These are phyloP conservation scores for Saxophila tyrrhenica DNA, from an alignment of 495 filamentous ascomycete species.

Conservation along the genomic window DNA sequence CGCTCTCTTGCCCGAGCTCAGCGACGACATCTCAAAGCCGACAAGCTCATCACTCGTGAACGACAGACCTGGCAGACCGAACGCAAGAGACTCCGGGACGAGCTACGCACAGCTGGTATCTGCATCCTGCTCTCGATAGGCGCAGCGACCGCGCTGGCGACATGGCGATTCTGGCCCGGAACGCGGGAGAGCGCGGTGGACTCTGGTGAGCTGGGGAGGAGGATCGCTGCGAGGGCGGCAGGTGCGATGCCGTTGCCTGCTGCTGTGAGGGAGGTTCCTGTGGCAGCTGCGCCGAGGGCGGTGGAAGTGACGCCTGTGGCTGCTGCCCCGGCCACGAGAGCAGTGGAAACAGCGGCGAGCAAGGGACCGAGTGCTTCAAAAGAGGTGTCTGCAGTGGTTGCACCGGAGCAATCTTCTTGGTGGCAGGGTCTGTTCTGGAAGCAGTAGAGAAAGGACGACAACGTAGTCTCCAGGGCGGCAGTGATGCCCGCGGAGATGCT, in stretches of 20 bases:
- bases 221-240: conserved; percentile 3
- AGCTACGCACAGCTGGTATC: conserved; percentile 7
- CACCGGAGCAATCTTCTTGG: not conserved
- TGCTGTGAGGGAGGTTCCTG: not conserved
- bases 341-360: no score
- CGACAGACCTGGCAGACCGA: conserved; percentile 2
- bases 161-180: conserved; percentile 14
- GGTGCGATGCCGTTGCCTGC: conserved; percentile 1
- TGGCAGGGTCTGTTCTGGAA: conserved; percentile 14
- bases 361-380: not conserved
- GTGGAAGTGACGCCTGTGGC: not conserved
- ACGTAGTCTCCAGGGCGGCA: not conserved
- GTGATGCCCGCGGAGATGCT: not conserved
- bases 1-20: conserved; percentile 2
- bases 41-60: not conserved
- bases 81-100: not conserved
- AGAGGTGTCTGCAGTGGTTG: not conserved
- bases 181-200: not conserved
- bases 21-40: not conserved
- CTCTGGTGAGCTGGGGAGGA: conserved; percentile 7
- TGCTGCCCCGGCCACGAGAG: no score
- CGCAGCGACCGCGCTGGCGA: conserved; percentile 13
- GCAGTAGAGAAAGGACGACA: not conserved
- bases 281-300: not conserved
- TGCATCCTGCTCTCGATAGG: conserved; percentile 7